A percentile compares a stretch with the other conserved stretches of the same genome.
These are phyloP conservation scores for Phoenix dactylifera DNA, from an alignment of 176 grass and related monocot species.

Conservation along the genomic window DNA sequence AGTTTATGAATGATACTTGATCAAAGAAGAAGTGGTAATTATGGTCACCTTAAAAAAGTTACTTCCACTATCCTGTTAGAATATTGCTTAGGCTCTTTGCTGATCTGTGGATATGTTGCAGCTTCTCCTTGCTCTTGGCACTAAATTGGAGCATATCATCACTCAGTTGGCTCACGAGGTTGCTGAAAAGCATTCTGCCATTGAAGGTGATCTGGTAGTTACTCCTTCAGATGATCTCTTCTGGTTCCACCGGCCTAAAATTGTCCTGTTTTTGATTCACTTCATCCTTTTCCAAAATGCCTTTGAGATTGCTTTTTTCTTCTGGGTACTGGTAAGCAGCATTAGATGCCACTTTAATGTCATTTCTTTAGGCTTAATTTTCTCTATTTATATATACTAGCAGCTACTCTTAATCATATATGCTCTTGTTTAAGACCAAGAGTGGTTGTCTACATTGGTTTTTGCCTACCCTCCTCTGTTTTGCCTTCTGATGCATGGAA, in stretches of 20 bases:
- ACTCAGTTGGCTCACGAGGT: slow-evolving; percentile 59
- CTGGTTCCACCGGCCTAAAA: slow-evolving; percentile 57
- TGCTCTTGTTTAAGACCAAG: no score
- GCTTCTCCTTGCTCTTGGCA: slow-evolving; percentile 51
- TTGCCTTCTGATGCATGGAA: no score
- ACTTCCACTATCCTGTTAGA: no score
- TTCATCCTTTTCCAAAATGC: slow-evolving; percentile 72
- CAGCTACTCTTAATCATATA: no score
- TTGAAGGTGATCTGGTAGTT: slow-evolving; percentile 53
- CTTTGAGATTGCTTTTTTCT: slow-evolving; percentile 76
- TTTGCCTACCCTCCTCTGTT: no score
- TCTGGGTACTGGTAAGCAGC: slow-evolving; percentile 64
- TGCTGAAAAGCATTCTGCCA: slow-evolving; percentile 34
- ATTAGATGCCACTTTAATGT: not conserved
- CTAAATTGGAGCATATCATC: slow-evolving; percentile 92
- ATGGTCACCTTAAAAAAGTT: no score
- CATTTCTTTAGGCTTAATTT: not conserved
- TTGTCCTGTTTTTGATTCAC: slow-evolving; percentile 78
- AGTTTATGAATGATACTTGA: no score
- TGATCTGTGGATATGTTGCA: slow-evolving; percentile 11
- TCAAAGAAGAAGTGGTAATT: no score
- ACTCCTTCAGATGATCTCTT: slow-evolving; percentile 63
- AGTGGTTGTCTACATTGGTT: no score
- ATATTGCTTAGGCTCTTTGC: not conserved
- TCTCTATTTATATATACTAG: not conserved